Evolutionary conservation across 73 alveolate genomes (phyloP).

Genomic region (Paramecium primaurelia): DNA sequence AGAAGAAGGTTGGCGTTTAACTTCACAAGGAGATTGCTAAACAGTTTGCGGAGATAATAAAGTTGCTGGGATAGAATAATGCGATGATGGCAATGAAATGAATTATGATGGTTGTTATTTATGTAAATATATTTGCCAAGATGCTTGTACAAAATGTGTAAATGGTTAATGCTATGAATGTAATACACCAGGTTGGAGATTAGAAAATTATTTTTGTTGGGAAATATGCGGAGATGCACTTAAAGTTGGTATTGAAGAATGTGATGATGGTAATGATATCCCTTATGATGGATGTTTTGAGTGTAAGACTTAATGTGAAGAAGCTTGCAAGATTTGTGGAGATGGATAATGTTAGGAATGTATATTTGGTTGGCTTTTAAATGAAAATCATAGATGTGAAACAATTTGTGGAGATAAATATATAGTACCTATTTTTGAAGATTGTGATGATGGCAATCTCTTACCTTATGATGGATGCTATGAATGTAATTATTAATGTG

Average conservation of each 20-base stretch:
- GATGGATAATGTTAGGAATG: not conserved
- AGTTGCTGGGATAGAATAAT: not conserved
- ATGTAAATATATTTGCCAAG: not conserved
- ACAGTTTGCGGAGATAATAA: not conserved
- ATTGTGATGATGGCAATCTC: not conserved
- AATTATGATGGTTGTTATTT: not conserved
- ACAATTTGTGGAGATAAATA: not conserved
- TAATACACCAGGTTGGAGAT: constrained; percentile 5
- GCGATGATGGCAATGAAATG: not conserved
- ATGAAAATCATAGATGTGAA: not conserved
- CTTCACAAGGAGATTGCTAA: not conserved
- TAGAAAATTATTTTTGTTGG: not conserved
- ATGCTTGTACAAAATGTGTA: not conserved
- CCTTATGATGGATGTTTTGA: not conserved
- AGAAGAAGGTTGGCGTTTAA: not conserved
- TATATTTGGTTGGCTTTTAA: not conserved
- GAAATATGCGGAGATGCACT: constrained; percentile 46
- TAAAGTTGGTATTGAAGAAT: not conserved
- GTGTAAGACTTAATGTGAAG: not conserved
- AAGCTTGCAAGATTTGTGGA: not conserved
- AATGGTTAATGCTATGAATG: not conserved
- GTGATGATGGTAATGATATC: not conserved
- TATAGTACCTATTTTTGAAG: not conserved
- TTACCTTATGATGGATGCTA: constrained; percentile 8
- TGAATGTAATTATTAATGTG: not conserved